phyloP scores from a whole-genome alignment of 2,329 filamentous ascomycete genomes.

The Diaporthe sp. region DNA sequence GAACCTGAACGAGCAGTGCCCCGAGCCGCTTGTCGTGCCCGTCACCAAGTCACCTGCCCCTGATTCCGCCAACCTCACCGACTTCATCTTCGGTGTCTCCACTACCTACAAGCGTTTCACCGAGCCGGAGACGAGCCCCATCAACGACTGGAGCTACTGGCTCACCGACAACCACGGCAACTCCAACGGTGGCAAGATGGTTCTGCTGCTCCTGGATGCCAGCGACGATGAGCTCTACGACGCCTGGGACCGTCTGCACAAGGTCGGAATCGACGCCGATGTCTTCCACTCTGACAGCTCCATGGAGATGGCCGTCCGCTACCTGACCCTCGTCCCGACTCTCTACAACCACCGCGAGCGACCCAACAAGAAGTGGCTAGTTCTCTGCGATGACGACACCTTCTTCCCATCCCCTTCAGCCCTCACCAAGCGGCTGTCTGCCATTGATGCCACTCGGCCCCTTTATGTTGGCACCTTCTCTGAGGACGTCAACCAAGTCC shows the following conservation, averaged over 20 bases:
- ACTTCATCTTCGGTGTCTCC: constrained; percentile 71
- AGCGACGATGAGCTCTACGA: constrained; percentile 63
- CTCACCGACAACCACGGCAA: constrained; percentile 67
- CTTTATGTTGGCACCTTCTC: constrained; percentile 73
- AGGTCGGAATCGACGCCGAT: constrained; percentile 67
- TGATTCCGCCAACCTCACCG: constrained; percentile 63
- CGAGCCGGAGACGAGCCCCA: constrained; percentile 63
- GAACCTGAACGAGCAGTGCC: constrained; percentile 57
- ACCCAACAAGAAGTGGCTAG: constrained; percentile 67
- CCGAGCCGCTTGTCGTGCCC: constrained; percentile 62
- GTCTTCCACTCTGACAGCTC: constrained; percentile 66
- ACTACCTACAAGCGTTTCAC: constrained; percentile 69
- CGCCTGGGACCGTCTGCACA: constrained; percentile 59
- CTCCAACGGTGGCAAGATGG: constrained; percentile 68
- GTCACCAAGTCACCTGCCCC: constrained; percentile 65
- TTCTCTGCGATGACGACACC: constrained; percentile 74
- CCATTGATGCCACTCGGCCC: constrained; percentile 63
- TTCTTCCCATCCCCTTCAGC: constrained; percentile 72
- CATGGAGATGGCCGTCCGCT: constrained; percentile 70
- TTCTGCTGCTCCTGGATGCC: constrained; percentile 67
- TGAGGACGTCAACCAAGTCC: constrained; percentile 71
- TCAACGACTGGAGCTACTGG: constrained; percentile 72
- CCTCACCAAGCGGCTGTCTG: constrained; percentile 63
- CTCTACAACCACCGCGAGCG: constrained; percentile 66
- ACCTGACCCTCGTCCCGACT: constrained; percentile 66